phyloP scores from a whole-genome alignment of 345 rosid genomes.

The rapeseed (Brassica napus) region Da-Ae NC_063438.1:7058501-7059000 shows the following conservation, averaged over 20 bases:
- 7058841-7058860: constrained; percentile 4
- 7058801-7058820: not conserved
- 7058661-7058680: not conserved
- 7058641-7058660: constrained; percentile 10
- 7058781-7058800: constrained; percentile 1
- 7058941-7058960: not conserved
- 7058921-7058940: not conserved
- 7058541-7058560: constrained; percentile 20
- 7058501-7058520: constrained; percentile 9
- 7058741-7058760: constrained; percentile 29
- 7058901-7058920: constrained; percentile 14
- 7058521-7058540: constrained; percentile 21
- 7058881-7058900: constrained; percentile 4
- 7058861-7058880: constrained; percentile 4
- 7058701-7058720: constrained; percentile 41
- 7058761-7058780: constrained; percentile 13
- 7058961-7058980: constrained; percentile 26
- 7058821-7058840: not conserved
- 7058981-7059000: constrained; percentile 82
- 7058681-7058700: not conserved
- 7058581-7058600: constrained; percentile 39
- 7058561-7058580: constrained; percentile 16
- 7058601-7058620: constrained; percentile 17
- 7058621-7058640: constrained; percentile 3
- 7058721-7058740: constrained; percentile 40